Base-by-base conservation (phyloP, 257 asterid genomes). In the Dorcoceras hygrometricum region DNA sequence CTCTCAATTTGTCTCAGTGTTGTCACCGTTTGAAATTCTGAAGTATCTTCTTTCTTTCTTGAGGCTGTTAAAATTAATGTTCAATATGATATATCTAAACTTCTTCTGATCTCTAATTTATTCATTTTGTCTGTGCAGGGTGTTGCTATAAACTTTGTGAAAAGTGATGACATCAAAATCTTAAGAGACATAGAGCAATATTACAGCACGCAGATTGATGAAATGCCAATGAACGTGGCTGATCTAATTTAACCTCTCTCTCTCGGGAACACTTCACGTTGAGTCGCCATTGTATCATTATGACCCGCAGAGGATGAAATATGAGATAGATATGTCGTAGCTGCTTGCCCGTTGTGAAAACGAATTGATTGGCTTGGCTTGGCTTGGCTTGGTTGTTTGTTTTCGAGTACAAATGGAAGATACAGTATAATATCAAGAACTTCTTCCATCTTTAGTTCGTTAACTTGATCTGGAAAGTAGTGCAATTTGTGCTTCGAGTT, bases 141-240 rank as follows among this genome's bases (percentile, higher is more conserved):
- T 83, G 97, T 90, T 70, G 97, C 98, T 14, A 93, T 93, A 74
- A 93, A 93, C 72, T 93, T 93, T 62, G 98, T 90, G 23, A 93
- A 90, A 75, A 90, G 87, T 72, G 97, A 88, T 24, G 97, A 93
- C 77, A 93, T 89, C 83, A 93, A 93, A 71, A 93, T 93, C 69
- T 77, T 90, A 55, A 81, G 98, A 77, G 98, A 89, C 62, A 90
- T 93, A 55, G 97, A 93, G 82, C 97, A 90, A 69, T 90, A 93
- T 77, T 93, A 88, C 80, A 93, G 96, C 72, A 93, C 98, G 7
- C 98, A 93, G 76, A 93, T 89, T 0, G 98, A 93, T 71, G 97
- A 93, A 83, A 93, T 89, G 97, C 98, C 98, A 12, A 93, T 89
- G 98, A 93, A 93, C 34, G 97, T 93, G 46, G 97, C 97, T 23